Base-by-base conservation (phyloP, 441 rosid genomes). In the Arabidopsis lyrata region DNA sequence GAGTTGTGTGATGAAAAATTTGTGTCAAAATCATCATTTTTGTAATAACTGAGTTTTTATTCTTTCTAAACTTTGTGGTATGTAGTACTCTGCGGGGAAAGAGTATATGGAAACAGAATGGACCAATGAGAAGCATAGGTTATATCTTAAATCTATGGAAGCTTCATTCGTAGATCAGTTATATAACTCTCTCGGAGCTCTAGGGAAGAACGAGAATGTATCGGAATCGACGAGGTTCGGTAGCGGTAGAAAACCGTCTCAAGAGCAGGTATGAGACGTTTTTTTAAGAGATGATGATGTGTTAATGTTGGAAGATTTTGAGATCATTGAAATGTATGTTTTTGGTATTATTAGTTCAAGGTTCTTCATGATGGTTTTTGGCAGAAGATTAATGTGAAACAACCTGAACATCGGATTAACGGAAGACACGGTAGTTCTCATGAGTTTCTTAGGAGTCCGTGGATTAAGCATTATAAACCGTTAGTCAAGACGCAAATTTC, bases 281-380 rank as follows among this genome's bases (percentile, higher is more conserved):
- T 49, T 29, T 49, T 12, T 7, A 5, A 20, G 5, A 16, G 22
- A n/a, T 31, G 8, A 65, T 50, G 34, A 8, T 20, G 16, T 52
- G 31, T 1, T 14, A 29, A 54, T 41, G 45, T 12, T 41, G 13
- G n/a, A 44, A n/a, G 8, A 1, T 44, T 44, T 14, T 10, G 22
- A 0, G 55, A 7, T 68, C 12, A 36, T 49, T 3, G 35, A 65
- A 44, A 22, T 35, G 7, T 57, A 14, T 70, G 34, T 20, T 36
- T 68, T 57, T 54, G 61, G 3, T 24, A 12, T 3, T 48, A 36
- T 13, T 72, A 72, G 81, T 72, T 66, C 74, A 72, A 67, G 77
- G 70, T 77, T 73, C 77, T 58, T 78, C 74, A 76, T 78, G 77
- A 67, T 78, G 74, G 81, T 44, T 78, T 72, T 18, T 78, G 77